phyloP scores from a whole-genome alignment of 768 basidiomycete species.

The Hericium erinaceus region DNA sequence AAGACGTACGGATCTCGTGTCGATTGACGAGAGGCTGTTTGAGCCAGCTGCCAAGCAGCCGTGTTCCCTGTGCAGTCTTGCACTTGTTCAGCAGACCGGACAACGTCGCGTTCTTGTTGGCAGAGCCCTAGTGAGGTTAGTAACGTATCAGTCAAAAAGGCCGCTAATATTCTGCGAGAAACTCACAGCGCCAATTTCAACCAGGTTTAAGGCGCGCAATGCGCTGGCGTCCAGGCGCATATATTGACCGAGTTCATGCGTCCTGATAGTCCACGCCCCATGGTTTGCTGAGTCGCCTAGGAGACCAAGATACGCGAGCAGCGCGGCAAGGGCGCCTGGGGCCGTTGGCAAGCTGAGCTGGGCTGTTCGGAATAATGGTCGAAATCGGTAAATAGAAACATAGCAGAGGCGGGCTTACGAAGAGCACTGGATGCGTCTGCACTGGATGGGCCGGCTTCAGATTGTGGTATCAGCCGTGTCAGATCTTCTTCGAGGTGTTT shows the following conservation, averaged over 20 bases:
- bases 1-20: constrained; percentile 75
- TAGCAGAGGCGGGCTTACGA: not conserved
- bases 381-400: not conserved
- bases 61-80: constrained; percentile 90
- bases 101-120: constrained; percentile 76
- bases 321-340: constrained; percentile 71
- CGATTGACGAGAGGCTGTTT: constrained; percentile 93
- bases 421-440: constrained; percentile 6
- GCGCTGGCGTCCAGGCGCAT: constrained; percentile 97
- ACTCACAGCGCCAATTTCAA: constrained; percentile 46
- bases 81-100: constrained; percentile 90
- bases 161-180: not conserved
- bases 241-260: constrained; percentile 87
- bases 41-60: constrained; percentile 84
- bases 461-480: constrained; percentile 5
- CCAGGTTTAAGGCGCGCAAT: constrained; percentile 77
- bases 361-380: constrained; percentile 33
- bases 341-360: constrained; percentile 71
- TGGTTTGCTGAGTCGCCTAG: constrained; percentile 70
- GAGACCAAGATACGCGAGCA: constrained; percentile 76
- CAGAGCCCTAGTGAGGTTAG: constrained; percentile 37
- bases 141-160: not conserved
- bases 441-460: not conserved
- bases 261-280: constrained; percentile 69
- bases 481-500: constrained; percentile 14